Evolutionary conservation across 2,329 filamentous ascomycete species (phyloP).

Genomic region (Aphanocladium album): DNA sequence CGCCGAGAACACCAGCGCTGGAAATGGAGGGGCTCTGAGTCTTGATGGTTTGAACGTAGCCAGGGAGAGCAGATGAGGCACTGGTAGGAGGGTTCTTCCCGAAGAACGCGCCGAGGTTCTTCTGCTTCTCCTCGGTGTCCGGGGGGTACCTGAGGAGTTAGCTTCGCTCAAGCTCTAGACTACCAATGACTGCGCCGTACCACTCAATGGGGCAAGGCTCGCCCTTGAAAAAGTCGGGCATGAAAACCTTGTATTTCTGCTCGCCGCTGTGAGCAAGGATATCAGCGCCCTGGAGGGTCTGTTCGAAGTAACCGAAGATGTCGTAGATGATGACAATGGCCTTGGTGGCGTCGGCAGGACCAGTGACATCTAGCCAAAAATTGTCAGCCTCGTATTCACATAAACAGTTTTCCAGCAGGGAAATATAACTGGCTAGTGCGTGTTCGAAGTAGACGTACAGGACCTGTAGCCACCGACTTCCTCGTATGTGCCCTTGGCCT

Average conservation of each 20-base stretch:
- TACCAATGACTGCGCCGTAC: slow-evolving; percentile 23
- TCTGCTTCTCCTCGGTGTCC: slow-evolving; percentile 58
- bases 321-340: slow-evolving; percentile 46
- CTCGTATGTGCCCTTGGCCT: slow-evolving; percentile 51
- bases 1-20: slow-evolving; percentile 57
- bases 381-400: slow-evolving; percentile 8
- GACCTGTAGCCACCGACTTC: slow-evolving; percentile 52
- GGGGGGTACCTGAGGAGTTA: slow-evolving; percentile 51
- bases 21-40: slow-evolving; percentile 49
- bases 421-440: too few relatives aligned
- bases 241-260: slow-evolving; percentile 76
- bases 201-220: slow-evolving; percentile 54
- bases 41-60: slow-evolving; percentile 49
- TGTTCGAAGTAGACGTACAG: slow-evolving; percentile 26
- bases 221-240: slow-evolving; percentile 88
- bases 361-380: slow-evolving; percentile 39
- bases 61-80: slow-evolving; percentile 46
- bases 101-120: slow-evolving; percentile 55
- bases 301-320: slow-evolving; percentile 66
- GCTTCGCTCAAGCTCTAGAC: neutral
- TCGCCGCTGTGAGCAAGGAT: slow-evolving; percentile 53
- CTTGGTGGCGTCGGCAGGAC: slow-evolving; percentile 45
- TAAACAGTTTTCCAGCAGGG: neutral
- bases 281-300: slow-evolving; percentile 66
- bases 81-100: slow-evolving; percentile 42